Conservation (phyloP, 179 eudicot species). For the Silene noctiflora region DNA sequence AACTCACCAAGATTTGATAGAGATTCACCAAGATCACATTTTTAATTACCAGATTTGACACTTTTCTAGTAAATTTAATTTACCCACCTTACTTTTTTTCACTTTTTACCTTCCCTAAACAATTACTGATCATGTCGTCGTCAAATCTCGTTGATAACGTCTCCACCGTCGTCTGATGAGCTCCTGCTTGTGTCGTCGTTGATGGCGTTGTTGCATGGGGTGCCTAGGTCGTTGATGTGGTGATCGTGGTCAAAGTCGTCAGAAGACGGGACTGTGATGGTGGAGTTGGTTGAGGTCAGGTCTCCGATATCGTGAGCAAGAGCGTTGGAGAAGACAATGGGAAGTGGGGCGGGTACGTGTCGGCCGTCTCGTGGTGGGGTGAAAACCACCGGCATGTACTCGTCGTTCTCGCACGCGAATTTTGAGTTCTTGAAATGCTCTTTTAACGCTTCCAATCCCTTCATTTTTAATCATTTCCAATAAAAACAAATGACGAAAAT, state of each 20-base stretch:
- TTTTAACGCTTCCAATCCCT: slow-evolving; percentile 89
- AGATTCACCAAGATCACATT: slow-evolving; percentile 9
- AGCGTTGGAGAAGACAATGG: slow-evolving; percentile 37
- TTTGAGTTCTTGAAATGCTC: slow-evolving; percentile 98
- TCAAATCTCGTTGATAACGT: not conserved
- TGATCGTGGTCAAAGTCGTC: slow-evolving; percentile 18
- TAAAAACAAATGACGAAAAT: no score
- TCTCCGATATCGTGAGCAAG: slow-evolving; percentile 12
- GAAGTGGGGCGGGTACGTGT: slow-evolving; percentile 47
- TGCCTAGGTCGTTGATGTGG: not conserved
- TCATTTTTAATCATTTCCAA: no score
- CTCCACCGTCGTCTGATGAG: slow-evolving; percentile 25
- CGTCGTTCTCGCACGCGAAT: slow-evolving; percentile 83
- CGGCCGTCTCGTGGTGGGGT: slow-evolving; percentile 89
- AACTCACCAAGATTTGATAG: slow-evolving; percentile 7
- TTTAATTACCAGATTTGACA: not conserved
- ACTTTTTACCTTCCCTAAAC: slow-evolving; percentile 10
- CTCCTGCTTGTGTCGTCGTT: not conserved
- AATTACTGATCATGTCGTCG: not conserved
- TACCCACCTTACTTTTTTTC: not conserved
- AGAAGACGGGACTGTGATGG: slow-evolving; percentile 3
- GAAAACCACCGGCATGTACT: slow-evolving; percentile 86
- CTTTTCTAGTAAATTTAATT: not conserved
- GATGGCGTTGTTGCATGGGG: not conserved
- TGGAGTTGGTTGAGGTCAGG: slow-evolving; percentile 15